phyloP scores from a whole-genome alignment of 345 rosid genomes.

The Stellera chamaejasme region DNA sequence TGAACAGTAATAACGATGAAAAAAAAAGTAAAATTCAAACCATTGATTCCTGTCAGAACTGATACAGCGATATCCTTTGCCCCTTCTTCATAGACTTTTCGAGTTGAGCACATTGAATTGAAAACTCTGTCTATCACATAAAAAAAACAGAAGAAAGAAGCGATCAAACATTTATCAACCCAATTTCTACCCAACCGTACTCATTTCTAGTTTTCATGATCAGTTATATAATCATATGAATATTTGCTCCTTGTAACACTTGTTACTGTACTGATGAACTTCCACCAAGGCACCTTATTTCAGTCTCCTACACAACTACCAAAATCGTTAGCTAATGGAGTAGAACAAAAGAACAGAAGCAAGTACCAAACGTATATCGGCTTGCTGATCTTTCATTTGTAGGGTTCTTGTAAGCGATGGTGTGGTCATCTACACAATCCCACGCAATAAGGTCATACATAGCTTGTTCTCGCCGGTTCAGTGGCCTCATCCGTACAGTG shows the following conservation, averaged over 20 bases:
- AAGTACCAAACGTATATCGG: slow-evolving; percentile 54
- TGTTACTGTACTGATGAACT: too few species aligned
- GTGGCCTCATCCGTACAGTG: slow-evolving; percentile 75
- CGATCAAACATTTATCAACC: neutral
- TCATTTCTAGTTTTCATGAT: too few species aligned
- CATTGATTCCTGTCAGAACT: slow-evolving; percentile 83
- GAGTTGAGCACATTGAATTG: slow-evolving; percentile 56
- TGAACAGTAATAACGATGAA: neutral
- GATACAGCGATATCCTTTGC: slow-evolving; percentile 88
- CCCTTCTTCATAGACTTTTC: slow-evolving; percentile 78
- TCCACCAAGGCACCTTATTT: too few species aligned
- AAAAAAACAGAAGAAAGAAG: neutral
- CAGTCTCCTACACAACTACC: neutral
- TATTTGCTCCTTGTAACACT: too few species aligned
- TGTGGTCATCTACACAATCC: slow-evolving; percentile 70
- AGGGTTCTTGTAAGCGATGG: slow-evolving; percentile 54
- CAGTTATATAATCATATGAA: too few species aligned
- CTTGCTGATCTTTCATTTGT: slow-evolving; percentile 45
- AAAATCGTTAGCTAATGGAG: neutral
- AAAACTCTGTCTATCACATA: slow-evolving; percentile 65
- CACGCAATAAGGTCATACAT: slow-evolving; percentile 88
- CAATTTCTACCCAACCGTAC: neutral
- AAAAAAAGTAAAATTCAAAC: slow-evolving; percentile 17
- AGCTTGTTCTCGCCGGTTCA: slow-evolving; percentile 77
- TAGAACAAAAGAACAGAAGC: neutral